phyloP scores from a whole-genome alignment of 208 protist genomes.

The Acanthamoeba lenticulata region DNA sequence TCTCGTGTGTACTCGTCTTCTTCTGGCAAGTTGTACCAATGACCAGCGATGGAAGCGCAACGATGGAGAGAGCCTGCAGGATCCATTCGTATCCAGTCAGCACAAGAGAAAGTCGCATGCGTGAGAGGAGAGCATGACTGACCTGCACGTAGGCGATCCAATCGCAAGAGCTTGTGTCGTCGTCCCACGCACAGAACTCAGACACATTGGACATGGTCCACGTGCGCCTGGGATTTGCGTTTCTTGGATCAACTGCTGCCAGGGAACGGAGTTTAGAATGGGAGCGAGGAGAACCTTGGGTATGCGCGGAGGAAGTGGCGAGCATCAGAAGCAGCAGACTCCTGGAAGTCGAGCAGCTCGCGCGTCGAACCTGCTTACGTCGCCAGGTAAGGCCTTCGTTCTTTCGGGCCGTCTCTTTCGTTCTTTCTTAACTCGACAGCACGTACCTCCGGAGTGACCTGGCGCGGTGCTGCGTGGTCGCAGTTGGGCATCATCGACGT shows the following conservation, averaged over 20 bases:
- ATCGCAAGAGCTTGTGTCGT: background rate
- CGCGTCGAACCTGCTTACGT: background rate
- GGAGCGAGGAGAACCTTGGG: background rate
- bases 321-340: background rate
- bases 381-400: background rate
- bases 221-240: background rate
- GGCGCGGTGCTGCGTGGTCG: too few relatives aligned
- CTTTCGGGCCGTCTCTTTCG: background rate
- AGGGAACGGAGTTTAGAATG: background rate
- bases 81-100: background rate
- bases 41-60: background rate
- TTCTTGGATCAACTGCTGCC: background rate
- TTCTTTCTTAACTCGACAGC: too few relatives aligned
- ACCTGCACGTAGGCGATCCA: constrained; percentile 34
- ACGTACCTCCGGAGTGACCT: too few relatives aligned
- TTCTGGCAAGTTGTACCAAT: background rate
- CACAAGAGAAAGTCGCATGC: background rate
- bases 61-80: background rate
- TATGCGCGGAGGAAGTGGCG: background rate
- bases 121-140: background rate
- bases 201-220: background rate
- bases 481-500: too few relatives aligned
- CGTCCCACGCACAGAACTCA: constrained; percentile 5
- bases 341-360: background rate
- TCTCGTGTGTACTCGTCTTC: too few relatives aligned